Evolutionary conservation across 768 basidiomycete genomes (phyloP).

Genomic region (Calocybe gangraenosa): DNA sequence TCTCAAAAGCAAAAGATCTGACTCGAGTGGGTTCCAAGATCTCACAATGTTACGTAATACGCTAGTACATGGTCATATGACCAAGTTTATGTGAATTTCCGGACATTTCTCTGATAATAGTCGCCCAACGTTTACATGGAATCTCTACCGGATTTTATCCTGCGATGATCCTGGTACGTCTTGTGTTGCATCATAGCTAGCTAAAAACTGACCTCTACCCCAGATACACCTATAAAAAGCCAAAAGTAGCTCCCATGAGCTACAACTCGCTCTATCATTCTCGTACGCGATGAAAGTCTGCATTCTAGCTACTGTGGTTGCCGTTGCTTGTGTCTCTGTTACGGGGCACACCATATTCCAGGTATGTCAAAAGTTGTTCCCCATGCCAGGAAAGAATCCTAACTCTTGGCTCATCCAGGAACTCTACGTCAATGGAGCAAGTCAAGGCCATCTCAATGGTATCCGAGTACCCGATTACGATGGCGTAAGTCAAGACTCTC

Average conservation of each 20-base stretch:
- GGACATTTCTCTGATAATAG: slow-evolving; percentile 16
- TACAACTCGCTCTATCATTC: not conserved
- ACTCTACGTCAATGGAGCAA: slow-evolving; percentile 48
- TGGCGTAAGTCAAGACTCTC: slow-evolving; percentile 20
- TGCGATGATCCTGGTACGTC: slow-evolving; percentile 6
- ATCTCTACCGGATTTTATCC: slow-evolving; percentile 14
- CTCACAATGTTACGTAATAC: too few species aligned
- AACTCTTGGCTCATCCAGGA: slow-evolving; percentile 23
- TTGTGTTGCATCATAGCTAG: too few species aligned
- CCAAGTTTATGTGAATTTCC: not conserved
- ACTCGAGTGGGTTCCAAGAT: too few species aligned
- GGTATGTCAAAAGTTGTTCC: slow-evolving; percentile 18
- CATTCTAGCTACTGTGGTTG: slow-evolving; percentile 9
- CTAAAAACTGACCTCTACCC: too few species aligned
- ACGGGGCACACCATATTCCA: slow-evolving; percentile 54
- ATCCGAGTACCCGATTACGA: slow-evolving; percentile 43
- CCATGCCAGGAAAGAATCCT: not conserved
- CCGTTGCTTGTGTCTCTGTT: slow-evolving; percentile 20
- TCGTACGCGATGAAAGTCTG: slow-evolving; percentile 3
- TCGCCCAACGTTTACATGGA: slow-evolving; percentile 3
- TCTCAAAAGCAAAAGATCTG: too few species aligned
- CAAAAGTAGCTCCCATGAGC: not conserved
- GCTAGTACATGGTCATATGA: too few species aligned
- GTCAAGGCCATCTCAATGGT: slow-evolving; percentile 36
- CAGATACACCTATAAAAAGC: too few species aligned